phyloP scores from a whole-genome alignment of 192 early-diverging fungal genomes.

The Podila horticola region DNA sequence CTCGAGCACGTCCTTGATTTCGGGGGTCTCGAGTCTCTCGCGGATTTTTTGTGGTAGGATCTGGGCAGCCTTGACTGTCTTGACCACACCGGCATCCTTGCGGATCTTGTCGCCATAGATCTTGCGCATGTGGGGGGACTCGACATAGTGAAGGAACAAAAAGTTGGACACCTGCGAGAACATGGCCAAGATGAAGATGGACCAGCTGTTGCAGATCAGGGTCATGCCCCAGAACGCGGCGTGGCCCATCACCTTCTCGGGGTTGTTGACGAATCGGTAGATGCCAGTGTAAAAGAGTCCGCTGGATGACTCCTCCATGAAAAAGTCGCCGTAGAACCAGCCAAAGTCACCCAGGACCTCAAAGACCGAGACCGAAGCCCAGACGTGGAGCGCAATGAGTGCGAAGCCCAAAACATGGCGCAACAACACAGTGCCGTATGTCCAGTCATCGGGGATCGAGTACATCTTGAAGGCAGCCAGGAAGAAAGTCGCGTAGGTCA shows the following conservation, averaged over 20 bases:
- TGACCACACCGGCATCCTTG: conserved; percentile 83
- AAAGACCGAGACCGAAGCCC: conserved; percentile 92
- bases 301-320: conserved; percentile 82
- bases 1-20: conserved; percentile 63
- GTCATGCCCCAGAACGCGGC: conserved; percentile 95
- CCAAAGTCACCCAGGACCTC: conserved; percentile 95
- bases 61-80: conserved; percentile 70
- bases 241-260: conserved; percentile 93
- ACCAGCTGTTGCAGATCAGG: conserved; percentile 82
- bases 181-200: conserved; percentile 86
- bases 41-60: conserved; percentile 69
- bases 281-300: conserved; percentile 90
- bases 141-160: conserved; percentile 88
- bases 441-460: conserved; percentile 74
- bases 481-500: conserved; percentile 92
- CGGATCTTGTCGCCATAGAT: conserved; percentile 88
- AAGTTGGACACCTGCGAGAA: conserved; percentile 86
- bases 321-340: conserved; percentile 99
- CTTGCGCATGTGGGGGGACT: conserved; percentile 91
- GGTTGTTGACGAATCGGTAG: conserved; percentile 94
- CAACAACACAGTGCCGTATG: conserved; percentile 77
- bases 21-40: conserved; percentile 57
- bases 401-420: conserved; percentile 85
- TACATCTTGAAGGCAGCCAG: conserved; percentile 87
- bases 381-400: conserved; percentile 88